phyloP scores from a whole-genome alignment of 768 basidiomycete species.

The Termitomyces eurrhizus region DNA sequence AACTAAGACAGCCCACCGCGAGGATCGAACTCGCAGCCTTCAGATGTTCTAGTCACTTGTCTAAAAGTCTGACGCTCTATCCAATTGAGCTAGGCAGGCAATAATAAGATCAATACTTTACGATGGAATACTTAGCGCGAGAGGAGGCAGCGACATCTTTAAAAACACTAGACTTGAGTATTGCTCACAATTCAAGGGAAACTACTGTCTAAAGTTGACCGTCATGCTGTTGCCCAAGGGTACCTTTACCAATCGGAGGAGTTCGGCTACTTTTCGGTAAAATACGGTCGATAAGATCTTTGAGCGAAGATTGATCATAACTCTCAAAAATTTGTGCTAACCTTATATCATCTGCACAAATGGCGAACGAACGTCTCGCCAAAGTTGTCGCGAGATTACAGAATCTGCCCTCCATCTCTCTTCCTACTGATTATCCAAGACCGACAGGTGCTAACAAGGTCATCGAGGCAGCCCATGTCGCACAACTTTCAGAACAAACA shows the following conservation, averaged over 20 bases:
- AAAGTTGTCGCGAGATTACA: slow-evolving; percentile 66
- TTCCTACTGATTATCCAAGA: slow-evolving; percentile 95
- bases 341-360: slow-evolving; percentile 12
- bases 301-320: background rate
- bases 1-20: slow-evolving; percentile 25
- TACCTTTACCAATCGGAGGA: too few species aligned
- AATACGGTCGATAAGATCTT: background rate
- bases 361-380: slow-evolving; percentile 44
- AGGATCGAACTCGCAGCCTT: slow-evolving; percentile 86
- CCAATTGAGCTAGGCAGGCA: slow-evolving; percentile 63
- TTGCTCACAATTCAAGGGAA: too few species aligned
- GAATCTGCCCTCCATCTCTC: slow-evolving; percentile 81
- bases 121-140: too few species aligned
- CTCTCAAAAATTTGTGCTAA: background rate
- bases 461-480: slow-evolving; percentile 78
- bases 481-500: slow-evolving; percentile 70
- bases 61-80: slow-evolving; percentile 63
- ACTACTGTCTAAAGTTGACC: background rate
- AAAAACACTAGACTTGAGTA: background rate
- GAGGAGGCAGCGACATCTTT: background rate
- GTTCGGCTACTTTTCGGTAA: background rate
- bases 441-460: slow-evolving; percentile 68
- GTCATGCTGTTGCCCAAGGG: background rate
- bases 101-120: too few species aligned
- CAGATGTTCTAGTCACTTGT: slow-evolving; percentile 37